These are phyloP conservation scores for Solanum chacoense DNA, from an alignment of 305 asterid genomes.

Conservation along the genomic window DNA sequence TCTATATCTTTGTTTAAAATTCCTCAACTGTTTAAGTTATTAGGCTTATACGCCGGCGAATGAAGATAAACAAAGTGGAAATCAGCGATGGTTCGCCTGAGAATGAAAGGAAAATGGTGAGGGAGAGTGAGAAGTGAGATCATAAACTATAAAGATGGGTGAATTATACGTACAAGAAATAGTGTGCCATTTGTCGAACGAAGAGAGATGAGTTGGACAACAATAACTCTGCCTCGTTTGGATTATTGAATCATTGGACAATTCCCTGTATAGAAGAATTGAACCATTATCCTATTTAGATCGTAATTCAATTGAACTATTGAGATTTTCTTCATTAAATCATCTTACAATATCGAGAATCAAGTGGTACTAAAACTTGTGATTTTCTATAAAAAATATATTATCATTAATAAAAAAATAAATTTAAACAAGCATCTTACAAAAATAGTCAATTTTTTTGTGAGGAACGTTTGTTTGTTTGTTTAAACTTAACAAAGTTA, in stretches of 20 bases:
- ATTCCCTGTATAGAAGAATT: too few relatives aligned
- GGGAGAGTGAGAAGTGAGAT: background rate
- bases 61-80: background rate
- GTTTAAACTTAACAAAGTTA: background rate
- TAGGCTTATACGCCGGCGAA: slow-evolving; percentile 9
- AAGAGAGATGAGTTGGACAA: background rate
- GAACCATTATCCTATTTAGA: too few relatives aligned
- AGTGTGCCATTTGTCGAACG: slow-evolving; percentile 3
- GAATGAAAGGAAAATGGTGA: background rate
- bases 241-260: background rate
- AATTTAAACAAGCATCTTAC: background rate
- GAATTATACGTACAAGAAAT: background rate
- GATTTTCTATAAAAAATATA: background rate
- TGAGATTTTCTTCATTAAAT: too few relatives aligned
- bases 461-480: background rate
- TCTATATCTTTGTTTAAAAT: background rate
- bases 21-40: background rate
- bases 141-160: background rate
- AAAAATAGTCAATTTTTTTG: background rate
- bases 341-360: background rate
- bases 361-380: background rate
- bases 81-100: background rate
- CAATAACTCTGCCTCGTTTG: background rate
- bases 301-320: too few relatives aligned
- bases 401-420: too few relatives aligned